These are phyloP conservation scores for Allium sativum DNA, from an alignment of 106 monocot genomes.

Conservation along the genomic window DNA sequence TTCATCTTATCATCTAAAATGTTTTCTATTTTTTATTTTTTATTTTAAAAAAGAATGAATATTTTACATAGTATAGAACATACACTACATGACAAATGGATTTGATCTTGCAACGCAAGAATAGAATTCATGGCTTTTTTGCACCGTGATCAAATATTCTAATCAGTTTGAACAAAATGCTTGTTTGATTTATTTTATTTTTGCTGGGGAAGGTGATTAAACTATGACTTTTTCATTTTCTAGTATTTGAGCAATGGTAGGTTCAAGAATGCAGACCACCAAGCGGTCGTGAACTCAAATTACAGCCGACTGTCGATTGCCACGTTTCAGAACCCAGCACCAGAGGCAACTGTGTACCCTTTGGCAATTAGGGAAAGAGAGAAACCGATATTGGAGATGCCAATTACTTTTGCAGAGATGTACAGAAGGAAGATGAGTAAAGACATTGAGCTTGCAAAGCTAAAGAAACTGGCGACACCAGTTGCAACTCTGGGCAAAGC, in stretches of 20 bases:
- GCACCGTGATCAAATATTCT: too few species aligned
- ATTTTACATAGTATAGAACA: too few species aligned
- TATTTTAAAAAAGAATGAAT: too few species aligned
- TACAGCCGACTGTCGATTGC: constrained; percentile 73
- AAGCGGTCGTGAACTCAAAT: constrained; percentile 72
- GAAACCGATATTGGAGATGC: constrained; percentile 65
- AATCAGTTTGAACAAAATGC: too few species aligned
- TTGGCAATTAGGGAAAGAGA: constrained; percentile 69
- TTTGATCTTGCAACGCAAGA: too few species aligned
- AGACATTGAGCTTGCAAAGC: constrained; percentile 65
- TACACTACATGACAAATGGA: too few species aligned
- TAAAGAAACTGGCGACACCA: constrained; percentile 57
- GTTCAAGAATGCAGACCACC: constrained; percentile 95
- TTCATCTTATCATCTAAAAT: background rate
- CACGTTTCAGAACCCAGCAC: constrained; percentile 88
- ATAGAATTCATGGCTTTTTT: too few species aligned
- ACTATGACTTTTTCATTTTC: background rate
- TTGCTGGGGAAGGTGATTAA: too few species aligned
- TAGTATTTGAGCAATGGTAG: constrained; percentile 86
- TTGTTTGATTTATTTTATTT: background rate
- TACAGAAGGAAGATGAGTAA: constrained; percentile 76
- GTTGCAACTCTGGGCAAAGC: constrained; percentile 12
- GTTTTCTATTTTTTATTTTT: too few species aligned
- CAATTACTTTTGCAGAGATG: constrained; percentile 82
- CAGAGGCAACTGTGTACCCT: constrained; percentile 70